These are phyloP conservation scores for Yarrowia porcina DNA, from an alignment of 805 yeast genomes.

Conservation along the genomic window DNA sequence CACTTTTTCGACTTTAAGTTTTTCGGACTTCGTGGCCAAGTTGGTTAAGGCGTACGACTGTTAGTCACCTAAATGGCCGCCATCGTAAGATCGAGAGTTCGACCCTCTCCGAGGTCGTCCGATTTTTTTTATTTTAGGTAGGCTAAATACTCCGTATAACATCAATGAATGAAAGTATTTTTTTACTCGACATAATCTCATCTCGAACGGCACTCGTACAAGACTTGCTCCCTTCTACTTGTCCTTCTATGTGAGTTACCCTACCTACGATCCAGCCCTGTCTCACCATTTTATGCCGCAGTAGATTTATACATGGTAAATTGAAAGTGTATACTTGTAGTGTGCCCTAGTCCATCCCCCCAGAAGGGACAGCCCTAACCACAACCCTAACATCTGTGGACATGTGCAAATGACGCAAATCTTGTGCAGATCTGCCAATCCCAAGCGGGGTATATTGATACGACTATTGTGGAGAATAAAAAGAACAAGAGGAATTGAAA, in stretches of 20 bases:
- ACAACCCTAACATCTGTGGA: background rate
- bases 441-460: background rate
- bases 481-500: no score
- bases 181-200: no score
- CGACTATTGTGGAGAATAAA: no score
- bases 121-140: no score
- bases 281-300: background rate
- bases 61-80: constrained; percentile 20
- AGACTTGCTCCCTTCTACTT: background rate
- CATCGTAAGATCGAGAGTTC: constrained; percentile 27
- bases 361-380: background rate
- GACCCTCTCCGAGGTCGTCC: constrained; percentile 27
- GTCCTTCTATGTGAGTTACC: background rate
- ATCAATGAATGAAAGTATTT: no score
- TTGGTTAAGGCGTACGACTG: constrained; percentile 27
- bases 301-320: background rate
- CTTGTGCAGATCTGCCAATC: background rate
- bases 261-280: background rate
- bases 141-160: no score
- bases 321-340: background rate
- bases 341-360: background rate
- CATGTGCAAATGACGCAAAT: constrained; percentile 18
- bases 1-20: background rate
- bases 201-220: no score
- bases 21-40: constrained; percentile 25